Evolutionary conservation across 1,284 basidiomycete species (phyloP).

Genomic region (Somion occarium): DNA sequence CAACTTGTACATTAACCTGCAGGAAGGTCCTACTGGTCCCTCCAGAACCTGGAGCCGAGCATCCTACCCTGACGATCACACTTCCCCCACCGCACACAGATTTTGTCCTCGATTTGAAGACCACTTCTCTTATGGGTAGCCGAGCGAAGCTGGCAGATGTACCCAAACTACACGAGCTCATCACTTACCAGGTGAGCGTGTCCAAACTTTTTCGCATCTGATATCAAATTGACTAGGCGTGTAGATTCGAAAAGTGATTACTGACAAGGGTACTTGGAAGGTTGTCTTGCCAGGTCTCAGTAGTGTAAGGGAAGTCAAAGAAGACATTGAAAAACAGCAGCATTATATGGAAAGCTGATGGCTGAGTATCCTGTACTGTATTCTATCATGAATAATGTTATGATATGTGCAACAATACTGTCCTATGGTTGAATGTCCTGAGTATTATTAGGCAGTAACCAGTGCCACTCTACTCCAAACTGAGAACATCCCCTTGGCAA

Average conservation of each 20-base stretch:
- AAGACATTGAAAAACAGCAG: conserved; percentile 31
- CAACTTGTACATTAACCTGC: neutral
- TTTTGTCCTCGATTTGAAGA: conserved; percentile 63
- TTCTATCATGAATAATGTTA: neutral
- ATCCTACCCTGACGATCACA: conserved; percentile 49
- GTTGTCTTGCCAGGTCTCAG: conserved; percentile 62
- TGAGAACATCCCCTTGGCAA: neutral
- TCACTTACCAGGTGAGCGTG: conserved; percentile 66
- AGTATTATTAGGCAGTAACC: too few species aligned
- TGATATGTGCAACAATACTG: neutral
- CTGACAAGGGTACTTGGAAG: conserved; percentile 63
- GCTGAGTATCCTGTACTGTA: too few species aligned
- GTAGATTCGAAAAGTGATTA: conserved; percentile 38
- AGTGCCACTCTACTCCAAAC: too few species aligned
- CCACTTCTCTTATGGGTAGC: conserved; percentile 76
- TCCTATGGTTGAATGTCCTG: too few species aligned
- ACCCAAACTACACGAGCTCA: conserved; percentile 79
- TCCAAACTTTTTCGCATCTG: conserved; percentile 11
- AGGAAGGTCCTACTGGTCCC: conserved; percentile 32
- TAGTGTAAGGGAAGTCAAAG: conserved; percentile 38
- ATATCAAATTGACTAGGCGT: neutral
- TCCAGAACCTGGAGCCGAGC: conserved; percentile 27
- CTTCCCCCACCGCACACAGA: conserved; percentile 38
- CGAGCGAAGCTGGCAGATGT: conserved; percentile 80
- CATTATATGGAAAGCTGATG: neutral